These are phyloP conservation scores for Saccharum officinarum DNA, from an alignment of 176 grass and related monocot species.

Conservation along the genomic window DNA sequence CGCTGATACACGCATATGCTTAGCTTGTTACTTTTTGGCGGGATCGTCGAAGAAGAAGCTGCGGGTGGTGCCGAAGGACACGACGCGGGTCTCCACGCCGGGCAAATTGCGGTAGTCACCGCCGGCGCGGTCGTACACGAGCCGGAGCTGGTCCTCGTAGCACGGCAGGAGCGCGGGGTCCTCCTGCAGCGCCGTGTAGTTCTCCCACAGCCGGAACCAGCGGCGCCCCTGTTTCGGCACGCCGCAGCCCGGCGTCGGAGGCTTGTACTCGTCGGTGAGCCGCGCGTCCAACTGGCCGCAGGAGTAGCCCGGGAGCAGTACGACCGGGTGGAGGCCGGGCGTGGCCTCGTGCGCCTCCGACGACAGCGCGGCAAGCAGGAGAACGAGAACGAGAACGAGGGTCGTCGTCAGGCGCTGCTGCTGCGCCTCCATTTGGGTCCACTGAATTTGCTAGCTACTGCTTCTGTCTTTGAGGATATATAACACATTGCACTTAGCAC, in stretches of 20 bases:
- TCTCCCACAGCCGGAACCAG: slow-evolving; percentile 18
- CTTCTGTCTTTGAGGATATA: too few relatives aligned
- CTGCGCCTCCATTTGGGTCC: neutral
- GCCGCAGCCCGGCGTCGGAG: neutral
- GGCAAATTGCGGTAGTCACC: neutral
- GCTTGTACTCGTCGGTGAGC: neutral
- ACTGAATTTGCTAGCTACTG: neutral
- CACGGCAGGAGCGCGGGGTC: neutral
- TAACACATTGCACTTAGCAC: too few relatives aligned
- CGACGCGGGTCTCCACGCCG: neutral
- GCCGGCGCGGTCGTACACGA: neutral
- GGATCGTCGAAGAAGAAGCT: neutral
- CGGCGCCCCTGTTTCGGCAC: neutral
- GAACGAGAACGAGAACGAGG: too few relatives aligned
- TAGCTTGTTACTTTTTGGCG: neutral
- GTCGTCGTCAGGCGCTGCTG: neutral
- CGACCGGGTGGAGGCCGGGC: neutral
- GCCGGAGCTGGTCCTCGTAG: slow-evolving; percentile 5
- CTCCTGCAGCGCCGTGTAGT: neutral
- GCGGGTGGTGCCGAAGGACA: slow-evolving; percentile 12
- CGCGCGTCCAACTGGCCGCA: neutral
- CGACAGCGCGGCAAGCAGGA: neutral
- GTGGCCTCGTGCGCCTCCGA: neutral
- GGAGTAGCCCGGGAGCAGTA: neutral
- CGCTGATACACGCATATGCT: too few relatives aligned